These are phyloP conservation scores for Wickerhamiella brachini DNA, from an alignment of 805 yeast genomes.

Conservation along the genomic window DNA sequence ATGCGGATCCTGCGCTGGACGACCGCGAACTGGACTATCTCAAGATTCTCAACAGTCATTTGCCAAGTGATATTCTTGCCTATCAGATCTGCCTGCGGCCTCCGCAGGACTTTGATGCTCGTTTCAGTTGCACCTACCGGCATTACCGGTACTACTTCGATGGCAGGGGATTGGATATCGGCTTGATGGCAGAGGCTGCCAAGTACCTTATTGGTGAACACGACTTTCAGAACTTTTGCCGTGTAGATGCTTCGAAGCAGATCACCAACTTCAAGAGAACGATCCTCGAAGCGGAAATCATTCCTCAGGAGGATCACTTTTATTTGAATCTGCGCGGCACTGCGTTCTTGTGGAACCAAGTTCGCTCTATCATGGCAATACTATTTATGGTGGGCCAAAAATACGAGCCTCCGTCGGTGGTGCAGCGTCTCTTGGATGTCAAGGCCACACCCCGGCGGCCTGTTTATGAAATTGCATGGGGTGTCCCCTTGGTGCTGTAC, in stretches of 20 bases:
- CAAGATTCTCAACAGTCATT: slow-evolving; percentile 53
- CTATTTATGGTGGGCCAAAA: slow-evolving; percentile 69
- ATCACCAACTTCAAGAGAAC: slow-evolving; percentile 63
- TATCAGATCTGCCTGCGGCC: slow-evolving; percentile 75
- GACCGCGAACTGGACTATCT: slow-evolving; percentile 61
- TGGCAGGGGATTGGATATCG: slow-evolving; percentile 39
- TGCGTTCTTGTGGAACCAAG: slow-evolving; percentile 97
- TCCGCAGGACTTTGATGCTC: slow-evolving; percentile 72
- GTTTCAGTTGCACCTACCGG: slow-evolving; percentile 77
- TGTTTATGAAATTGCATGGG: slow-evolving; percentile 76
- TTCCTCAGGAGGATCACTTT: slow-evolving; percentile 28
- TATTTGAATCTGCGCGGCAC: slow-evolving; percentile 71
- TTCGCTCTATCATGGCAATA: slow-evolving; percentile 84
- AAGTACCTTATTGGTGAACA: slow-evolving; percentile 51
- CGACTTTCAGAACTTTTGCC: slow-evolving; percentile 91
- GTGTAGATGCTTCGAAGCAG: slow-evolving; percentile 87
- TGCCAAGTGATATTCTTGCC: slow-evolving; percentile 74
- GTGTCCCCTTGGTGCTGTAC: slow-evolving; percentile 70
- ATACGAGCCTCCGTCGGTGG: slow-evolving; percentile 45
- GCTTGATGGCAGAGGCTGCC: slow-evolving; percentile 58
- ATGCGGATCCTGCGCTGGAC: slow-evolving; percentile 43
- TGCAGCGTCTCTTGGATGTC: slow-evolving; percentile 46
- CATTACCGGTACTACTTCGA: slow-evolving; percentile 74
- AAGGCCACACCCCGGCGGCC: slow-evolving; percentile 54
- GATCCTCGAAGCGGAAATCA: slow-evolving; percentile 40